These are phyloP conservation scores for Sclerospora graminicola DNA, from an alignment of 352 stramenopile genomes.

Conservation along the genomic window DNA sequence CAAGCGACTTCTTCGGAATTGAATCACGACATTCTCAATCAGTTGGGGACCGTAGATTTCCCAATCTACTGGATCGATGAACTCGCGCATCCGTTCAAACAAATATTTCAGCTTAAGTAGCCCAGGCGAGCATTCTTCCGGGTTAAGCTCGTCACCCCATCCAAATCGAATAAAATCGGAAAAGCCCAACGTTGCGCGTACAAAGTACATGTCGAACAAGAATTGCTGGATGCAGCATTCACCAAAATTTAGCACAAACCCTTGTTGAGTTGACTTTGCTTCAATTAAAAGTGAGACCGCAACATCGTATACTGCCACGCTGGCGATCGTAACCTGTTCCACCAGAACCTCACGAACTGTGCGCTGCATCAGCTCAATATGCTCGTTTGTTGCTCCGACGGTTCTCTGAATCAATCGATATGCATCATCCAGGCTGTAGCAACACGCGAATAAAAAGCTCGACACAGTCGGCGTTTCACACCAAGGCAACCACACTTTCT, in stretches of 20 bases:
- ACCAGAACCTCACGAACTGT: conserved; percentile 61
- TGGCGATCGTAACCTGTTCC: conserved; percentile 70
- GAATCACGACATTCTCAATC: conserved; percentile 77
- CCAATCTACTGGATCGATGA: conserved; percentile 83
- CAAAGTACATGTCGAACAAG: conserved; percentile 86
- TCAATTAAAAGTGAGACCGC: conserved; percentile 48
- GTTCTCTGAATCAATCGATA: conserved; percentile 48
- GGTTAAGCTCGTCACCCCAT: conserved; percentile 73
- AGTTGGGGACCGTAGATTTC: conserved; percentile 82
- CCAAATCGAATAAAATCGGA: conserved; percentile 83
- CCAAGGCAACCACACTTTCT: conserved; percentile 82
- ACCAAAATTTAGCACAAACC: conserved; percentile 65
- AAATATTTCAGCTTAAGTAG: conserved; percentile 47
- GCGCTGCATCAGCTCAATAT: conserved; percentile 49
- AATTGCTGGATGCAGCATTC: conserved; percentile 81
- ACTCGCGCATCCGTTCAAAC: conserved; percentile 73
- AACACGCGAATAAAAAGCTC: conserved; percentile 78
- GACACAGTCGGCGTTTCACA: conserved; percentile 74
- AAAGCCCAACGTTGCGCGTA: conserved; percentile 73
- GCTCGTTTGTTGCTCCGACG: conserved; percentile 25
- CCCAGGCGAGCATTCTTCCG: conserved; percentile 37
- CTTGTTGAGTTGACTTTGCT: conserved; percentile 35
- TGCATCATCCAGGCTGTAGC: conserved; percentile 73
- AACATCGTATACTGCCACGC: conserved; percentile 56
- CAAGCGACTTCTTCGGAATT: conserved; percentile 77